phyloP scores from a whole-genome alignment of 1,139 yeast species.

The Starmera stellimalicola region DNA sequence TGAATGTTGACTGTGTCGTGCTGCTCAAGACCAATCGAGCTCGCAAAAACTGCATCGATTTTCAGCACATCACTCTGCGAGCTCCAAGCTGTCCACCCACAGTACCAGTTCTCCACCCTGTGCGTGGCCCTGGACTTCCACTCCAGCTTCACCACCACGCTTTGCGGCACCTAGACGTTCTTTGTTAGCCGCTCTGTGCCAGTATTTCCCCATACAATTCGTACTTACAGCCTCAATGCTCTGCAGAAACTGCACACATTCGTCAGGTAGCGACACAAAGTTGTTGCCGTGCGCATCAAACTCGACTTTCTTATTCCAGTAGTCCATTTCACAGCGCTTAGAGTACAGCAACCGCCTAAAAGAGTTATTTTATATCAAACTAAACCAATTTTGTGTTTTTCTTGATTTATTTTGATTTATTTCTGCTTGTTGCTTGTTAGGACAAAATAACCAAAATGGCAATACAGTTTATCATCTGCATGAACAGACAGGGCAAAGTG shows the following conservation, averaged over 20 bases:
- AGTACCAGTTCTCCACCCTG: conserved; percentile 29
- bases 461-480: conserved; percentile 67
- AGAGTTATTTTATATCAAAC: not conserved
- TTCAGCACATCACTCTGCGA: conserved; percentile 30
- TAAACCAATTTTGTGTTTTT: not conserved
- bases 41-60: conserved; percentile 48
- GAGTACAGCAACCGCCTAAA: too few relatives aligned
- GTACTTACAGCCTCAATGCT: conserved; percentile 42
- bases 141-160: conserved; percentile 43
- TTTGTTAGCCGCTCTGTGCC: conserved; percentile 4
- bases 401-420: not conserved
- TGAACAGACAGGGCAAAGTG: conserved; percentile 90
- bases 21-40: conserved; percentile 32
- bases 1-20: conserved; percentile 28
- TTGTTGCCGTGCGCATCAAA: conserved; percentile 37
- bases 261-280: conserved; percentile 50
- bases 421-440: not conserved
- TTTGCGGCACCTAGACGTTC: conserved; percentile 35
- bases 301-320: conserved; percentile 13
- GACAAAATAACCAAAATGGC: conserved; percentile 38
- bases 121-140: conserved; percentile 25
- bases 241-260: conserved; percentile 37
- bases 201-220: not conserved
- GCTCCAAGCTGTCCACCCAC: conserved; percentile 82
- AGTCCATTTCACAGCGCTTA: not conserved